Evolutionary conservation across 768 basidiomycete species (phyloP).

Genomic region (Phanerochaete sordida): DNA sequence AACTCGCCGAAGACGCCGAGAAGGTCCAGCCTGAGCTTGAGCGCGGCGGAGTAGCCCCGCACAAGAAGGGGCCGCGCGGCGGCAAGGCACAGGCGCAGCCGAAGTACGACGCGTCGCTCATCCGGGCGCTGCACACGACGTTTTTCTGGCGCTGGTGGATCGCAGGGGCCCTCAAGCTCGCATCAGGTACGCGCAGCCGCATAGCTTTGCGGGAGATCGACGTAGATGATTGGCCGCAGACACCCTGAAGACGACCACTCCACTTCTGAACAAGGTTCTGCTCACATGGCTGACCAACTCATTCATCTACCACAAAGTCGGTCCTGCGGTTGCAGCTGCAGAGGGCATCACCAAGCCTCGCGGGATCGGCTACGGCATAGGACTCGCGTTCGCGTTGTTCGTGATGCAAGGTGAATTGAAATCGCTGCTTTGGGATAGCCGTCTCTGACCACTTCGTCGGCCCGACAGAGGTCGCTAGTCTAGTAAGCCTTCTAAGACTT

Average conservation of each 20-base stretch:
- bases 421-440: neutral
- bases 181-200: constrained; percentile 29
- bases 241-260: constrained; percentile 49
- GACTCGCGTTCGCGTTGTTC: constrained; percentile 54
- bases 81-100: constrained; percentile 8
- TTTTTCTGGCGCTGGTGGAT: constrained; percentile 46
- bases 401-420: constrained; percentile 53
- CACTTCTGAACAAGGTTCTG: constrained; percentile 55
- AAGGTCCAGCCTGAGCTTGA: neutral
- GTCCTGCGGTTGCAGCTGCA: constrained; percentile 33
- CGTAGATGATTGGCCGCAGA: too few species aligned
- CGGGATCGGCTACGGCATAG: constrained; percentile 60
- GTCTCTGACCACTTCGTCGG: neutral
- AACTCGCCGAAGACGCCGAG: neutral
- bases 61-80: neutral
- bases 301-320: constrained; percentile 37
- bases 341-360: constrained; percentile 34
- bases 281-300: constrained; percentile 55
- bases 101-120: constrained; percentile 45
- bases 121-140: constrained; percentile 43
- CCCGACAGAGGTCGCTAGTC: constrained; percentile 32
- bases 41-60: neutral
- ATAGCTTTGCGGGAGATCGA: too few species aligned
- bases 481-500: constrained; percentile 25
- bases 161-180: constrained; percentile 45